These are phyloP conservation scores for Viridothelium virens DNA, from an alignment of 495 filamentous ascomycete species.

Conservation along the genomic window DNA sequence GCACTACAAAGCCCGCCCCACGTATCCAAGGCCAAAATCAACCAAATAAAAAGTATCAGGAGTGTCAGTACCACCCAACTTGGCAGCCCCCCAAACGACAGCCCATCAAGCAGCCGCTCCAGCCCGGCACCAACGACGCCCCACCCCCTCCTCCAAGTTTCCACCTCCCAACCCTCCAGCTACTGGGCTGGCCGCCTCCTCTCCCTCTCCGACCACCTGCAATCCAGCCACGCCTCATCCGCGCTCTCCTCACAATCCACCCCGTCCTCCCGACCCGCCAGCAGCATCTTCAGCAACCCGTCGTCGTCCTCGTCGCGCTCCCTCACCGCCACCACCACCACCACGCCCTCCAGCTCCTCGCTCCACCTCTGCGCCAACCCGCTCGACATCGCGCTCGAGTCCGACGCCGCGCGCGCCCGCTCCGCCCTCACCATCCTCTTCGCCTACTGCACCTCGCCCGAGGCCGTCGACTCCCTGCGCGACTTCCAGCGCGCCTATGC, in stretches of 20 bases:
- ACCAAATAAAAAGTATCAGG: not conserved
- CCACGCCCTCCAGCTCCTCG: not conserved
- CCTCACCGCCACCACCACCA: not conserved
- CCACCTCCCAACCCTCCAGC: constrained; percentile 11
- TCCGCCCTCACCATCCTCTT: constrained; percentile 4
- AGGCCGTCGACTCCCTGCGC: not conserved
- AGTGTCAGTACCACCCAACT: not conserved
- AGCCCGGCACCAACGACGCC: not conserved
- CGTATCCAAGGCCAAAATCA: not conserved
- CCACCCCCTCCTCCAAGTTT: constrained; percentile 2
- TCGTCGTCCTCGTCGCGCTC: not conserved
- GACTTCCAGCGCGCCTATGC: constrained; percentile 10
- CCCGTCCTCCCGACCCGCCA: not conserved
- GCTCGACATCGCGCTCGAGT: not conserved
- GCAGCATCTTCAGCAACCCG: not conserved
- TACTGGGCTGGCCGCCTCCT: constrained; percentile 16
- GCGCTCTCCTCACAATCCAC: not conserved
- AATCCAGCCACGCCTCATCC: not conserved
- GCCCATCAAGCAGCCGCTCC: not conserved
- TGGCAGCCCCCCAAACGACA: not conserved
- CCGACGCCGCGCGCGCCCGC: not conserved
- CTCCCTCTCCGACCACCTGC: constrained; percentile 9
- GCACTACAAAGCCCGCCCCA: not conserved
- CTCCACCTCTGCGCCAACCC: not conserved
- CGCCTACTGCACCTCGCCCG: constrained; percentile 10